Percentiles rank a stretch among this genome's conserved stretches.
Evolutionary conservation across 2,329 filamentous ascomycete species (phyloP).

Genomic region (Colletotrichum destructivum): DNA sequence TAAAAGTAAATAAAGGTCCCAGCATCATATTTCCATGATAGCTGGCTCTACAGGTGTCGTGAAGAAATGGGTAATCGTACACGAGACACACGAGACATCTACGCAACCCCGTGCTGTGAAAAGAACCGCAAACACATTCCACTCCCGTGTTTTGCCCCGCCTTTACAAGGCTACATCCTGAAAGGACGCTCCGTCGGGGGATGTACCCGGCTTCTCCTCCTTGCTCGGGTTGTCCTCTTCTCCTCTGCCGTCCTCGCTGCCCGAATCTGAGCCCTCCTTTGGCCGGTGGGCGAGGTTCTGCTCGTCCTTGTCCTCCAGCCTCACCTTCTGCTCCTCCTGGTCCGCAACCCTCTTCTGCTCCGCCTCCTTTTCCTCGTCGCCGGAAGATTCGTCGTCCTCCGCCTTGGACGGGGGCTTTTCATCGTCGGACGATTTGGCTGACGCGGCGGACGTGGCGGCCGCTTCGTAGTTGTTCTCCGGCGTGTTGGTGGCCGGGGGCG

Average conservation of each 20-base stretch:
- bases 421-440: slow-evolving; percentile 38
- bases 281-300: slow-evolving; percentile 68
- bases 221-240: slow-evolving; percentile 49
- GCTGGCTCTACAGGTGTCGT: slow-evolving; percentile 30
- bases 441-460: slow-evolving; percentile 36
- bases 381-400: slow-evolving; percentile 49
- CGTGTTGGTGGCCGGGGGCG: slow-evolving; percentile 44
- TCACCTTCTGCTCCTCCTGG: slow-evolving; percentile 69
- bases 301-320: slow-evolving; percentile 68
- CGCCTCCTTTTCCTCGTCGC: slow-evolving; percentile 50
- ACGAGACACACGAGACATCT: slow-evolving; percentile 31
- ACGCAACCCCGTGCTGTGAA: slow-evolving; percentile 37
- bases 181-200: slow-evolving; percentile 72
- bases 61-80: slow-evolving; percentile 33
- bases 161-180: slow-evolving; percentile 73
- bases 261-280: slow-evolving; percentile 44
- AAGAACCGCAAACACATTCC: slow-evolving; percentile 10
- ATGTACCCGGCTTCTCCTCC: slow-evolving; percentile 59
- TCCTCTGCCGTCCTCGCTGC: slow-evolving; percentile 50
- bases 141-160: background rate
- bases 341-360: slow-evolving; percentile 56
- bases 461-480: slow-evolving; percentile 48
- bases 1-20: background rate
- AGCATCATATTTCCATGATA: slow-evolving; percentile 13
- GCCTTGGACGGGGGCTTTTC: slow-evolving; percentile 42